Evolutionary conservation across 805 yeast species (phyloP).

Genomic region (Lachancea fermentati): DNA sequence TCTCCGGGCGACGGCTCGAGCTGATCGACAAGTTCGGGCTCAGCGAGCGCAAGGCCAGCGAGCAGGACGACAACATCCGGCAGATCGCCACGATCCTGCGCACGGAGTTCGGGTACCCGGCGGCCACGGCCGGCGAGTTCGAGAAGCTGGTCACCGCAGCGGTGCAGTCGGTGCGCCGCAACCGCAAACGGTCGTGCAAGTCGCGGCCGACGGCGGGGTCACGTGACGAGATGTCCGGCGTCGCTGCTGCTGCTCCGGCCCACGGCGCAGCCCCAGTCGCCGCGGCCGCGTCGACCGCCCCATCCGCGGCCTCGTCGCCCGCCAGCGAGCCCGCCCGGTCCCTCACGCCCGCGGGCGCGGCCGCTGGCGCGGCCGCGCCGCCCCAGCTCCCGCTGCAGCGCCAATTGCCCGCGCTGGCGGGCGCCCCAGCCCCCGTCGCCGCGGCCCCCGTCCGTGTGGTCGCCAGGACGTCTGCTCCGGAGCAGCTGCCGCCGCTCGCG

Average conservation of each 20-base stretch:
- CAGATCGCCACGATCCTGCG: conserved; percentile 74
- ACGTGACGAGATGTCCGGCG: conserved; percentile 3
- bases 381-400: not conserved
- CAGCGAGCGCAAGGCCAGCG: conserved; percentile 74
- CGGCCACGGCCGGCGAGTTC: conserved; percentile 59
- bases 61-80: conserved; percentile 78
- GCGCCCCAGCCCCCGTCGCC: conserved; percentile 2
- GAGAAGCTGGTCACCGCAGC: conserved; percentile 91
- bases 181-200: conserved; percentile 62
- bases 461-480: conserved; percentile 1
- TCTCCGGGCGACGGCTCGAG: conserved; percentile 85
- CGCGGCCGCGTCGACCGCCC: not conserved
- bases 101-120: conserved; percentile 69
- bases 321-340: not conserved
- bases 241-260: conserved; percentile 6
- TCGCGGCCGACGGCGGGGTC: conserved; percentile 11
- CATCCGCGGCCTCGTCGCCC: conserved; percentile 1
- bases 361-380: conserved; percentile 1
- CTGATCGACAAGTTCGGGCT: conserved; percentile 68
- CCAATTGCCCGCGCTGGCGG: not conserved
- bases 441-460: conserved; percentile 8
- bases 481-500: conserved; percentile 7
- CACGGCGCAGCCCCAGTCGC: conserved; percentile 2
- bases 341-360: not conserved
- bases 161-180: conserved; percentile 85